Evolutionary conservation across 805 yeast species (phyloP).

Genomic region (Candida pini): DNA sequence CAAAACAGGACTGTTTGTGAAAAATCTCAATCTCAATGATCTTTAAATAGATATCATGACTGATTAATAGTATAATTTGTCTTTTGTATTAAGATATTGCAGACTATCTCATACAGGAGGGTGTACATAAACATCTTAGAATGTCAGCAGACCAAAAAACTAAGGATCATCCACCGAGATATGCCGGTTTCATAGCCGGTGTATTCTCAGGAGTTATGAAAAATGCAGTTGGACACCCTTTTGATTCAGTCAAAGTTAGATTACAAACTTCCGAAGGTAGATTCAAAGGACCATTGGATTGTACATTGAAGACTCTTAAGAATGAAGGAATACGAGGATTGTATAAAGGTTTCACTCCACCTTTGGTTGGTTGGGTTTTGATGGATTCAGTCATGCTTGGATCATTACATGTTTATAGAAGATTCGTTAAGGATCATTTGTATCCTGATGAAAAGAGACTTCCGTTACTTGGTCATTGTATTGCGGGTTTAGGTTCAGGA

Average conservation of each 20-base stretch:
- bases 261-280: constrained; percentile 70
- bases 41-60: too few species aligned
- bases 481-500: constrained; percentile 81
- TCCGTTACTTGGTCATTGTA: constrained; percentile 68
- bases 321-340: constrained; percentile 77
- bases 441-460: constrained; percentile 57
- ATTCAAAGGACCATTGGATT: constrained; percentile 79
- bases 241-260: constrained; percentile 85
- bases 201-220: constrained; percentile 82
- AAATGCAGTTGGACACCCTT: constrained; percentile 89
- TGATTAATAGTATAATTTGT: too few species aligned
- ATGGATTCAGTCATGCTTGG: constrained; percentile 94
- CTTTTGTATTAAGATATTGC: too few species aligned
- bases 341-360: constrained; percentile 90
- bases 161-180: constrained; percentile 40
- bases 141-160: too few species aligned
- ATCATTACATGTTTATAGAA: constrained; percentile 70
- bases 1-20: too few species aligned
- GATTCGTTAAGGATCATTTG: constrained; percentile 57
- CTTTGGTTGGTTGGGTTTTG: constrained; percentile 86
- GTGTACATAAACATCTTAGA: too few species aligned
- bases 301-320: constrained; percentile 62
- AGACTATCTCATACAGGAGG: too few species aligned
- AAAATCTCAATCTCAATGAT: too few species aligned
- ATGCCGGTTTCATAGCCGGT: constrained; percentile 83